These are phyloP conservation scores for Lepraria neglecta DNA, from an alignment of 495 filamentous ascomycete species.

Conservation along the genomic window DNA sequence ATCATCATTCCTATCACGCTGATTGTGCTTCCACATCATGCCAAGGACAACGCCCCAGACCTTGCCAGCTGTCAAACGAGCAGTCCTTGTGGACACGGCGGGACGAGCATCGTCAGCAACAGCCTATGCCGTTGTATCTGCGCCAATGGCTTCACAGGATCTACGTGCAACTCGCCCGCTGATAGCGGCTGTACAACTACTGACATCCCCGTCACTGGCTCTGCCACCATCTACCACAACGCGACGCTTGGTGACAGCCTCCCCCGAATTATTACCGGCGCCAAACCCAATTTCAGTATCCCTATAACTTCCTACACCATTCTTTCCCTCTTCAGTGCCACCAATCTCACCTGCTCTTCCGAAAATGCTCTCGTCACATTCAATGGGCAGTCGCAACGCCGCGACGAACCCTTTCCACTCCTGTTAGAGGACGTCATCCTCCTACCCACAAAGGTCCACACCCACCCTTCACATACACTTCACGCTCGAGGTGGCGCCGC, in stretches of 20 bases:
- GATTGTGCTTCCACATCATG: constrained; percentile 60
- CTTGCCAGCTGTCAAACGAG: constrained; percentile 47
- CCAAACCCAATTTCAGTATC: constrained; percentile 66
- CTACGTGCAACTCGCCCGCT: constrained; percentile 55
- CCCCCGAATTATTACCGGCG: constrained; percentile 59
- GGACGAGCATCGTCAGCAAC: constrained; percentile 60
- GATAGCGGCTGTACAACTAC: constrained; percentile 67
- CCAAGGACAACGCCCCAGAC: constrained; percentile 37
- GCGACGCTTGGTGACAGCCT: constrained; percentile 77
- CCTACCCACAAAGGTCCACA: constrained; percentile 11
- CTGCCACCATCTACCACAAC: constrained; percentile 46
- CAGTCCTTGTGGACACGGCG: constrained; percentile 69
- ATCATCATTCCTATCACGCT: constrained; percentile 81
- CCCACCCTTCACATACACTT: constrained; percentile 27
- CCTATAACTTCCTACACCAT: constrained; percentile 59
- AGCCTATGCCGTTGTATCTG: constrained; percentile 79
- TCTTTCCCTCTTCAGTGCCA: constrained; percentile 67
- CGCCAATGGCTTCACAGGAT: constrained; percentile 77
- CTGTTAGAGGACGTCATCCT: constrained; percentile 16
- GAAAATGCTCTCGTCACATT: constrained; percentile 87
- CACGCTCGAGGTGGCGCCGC: constrained; percentile 32
- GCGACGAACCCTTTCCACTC: constrained; percentile 18
- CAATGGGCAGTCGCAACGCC: constrained; percentile 40
- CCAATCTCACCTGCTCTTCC: constrained; percentile 65
- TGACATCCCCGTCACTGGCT: constrained; percentile 42